Conservation (phyloP, 2,329 filamentous ascomycete species). For the Drechmeria coniospora region DNA sequence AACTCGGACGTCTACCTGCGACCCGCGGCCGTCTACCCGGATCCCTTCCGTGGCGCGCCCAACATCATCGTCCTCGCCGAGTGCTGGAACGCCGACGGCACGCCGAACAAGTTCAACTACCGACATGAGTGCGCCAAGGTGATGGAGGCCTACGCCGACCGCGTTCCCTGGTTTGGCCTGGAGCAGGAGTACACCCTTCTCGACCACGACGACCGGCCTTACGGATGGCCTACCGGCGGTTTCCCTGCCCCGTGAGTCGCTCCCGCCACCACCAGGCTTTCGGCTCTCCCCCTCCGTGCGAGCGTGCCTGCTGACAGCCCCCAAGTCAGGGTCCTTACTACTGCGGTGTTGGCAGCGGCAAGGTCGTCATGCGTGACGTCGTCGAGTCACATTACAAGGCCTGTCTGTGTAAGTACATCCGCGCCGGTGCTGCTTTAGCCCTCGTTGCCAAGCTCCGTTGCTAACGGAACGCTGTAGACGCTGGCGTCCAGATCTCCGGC, state of each 20-base stretch:
- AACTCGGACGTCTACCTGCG: constrained; percentile 97
- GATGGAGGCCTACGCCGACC: constrained; percentile 71
- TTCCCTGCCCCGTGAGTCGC: constrained; percentile 57
- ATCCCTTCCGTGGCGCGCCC: constrained; percentile 76
- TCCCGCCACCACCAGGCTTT: too few relatives aligned
- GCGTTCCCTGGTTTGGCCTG: constrained; percentile 92
- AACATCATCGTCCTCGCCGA: constrained; percentile 92
- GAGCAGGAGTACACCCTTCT: constrained; percentile 85
- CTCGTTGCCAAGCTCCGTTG: not conserved
- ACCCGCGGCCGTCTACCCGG: constrained; percentile 75
- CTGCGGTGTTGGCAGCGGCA: constrained; percentile 91
- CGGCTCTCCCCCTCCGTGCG: too few relatives aligned
- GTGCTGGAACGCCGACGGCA: constrained; percentile 87
- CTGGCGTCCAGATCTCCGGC: constrained; percentile 85
- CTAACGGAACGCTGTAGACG: constrained; percentile 23
- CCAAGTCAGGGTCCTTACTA: constrained; percentile 27
- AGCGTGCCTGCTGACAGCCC: constrained; percentile 5
- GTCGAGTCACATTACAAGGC: constrained; percentile 54
- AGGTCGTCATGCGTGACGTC: constrained; percentile 95
- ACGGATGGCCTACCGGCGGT: constrained; percentile 55
- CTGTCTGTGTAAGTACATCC: constrained; percentile 54
- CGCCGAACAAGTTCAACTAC: constrained; percentile 97
- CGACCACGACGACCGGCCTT: constrained; percentile 72
- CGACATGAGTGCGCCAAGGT: constrained; percentile 80
- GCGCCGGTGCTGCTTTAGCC: not conserved